Base-by-base conservation (phyloP, 495 filamentous ascomycete species). In the Neurospora sp. region DNA sequence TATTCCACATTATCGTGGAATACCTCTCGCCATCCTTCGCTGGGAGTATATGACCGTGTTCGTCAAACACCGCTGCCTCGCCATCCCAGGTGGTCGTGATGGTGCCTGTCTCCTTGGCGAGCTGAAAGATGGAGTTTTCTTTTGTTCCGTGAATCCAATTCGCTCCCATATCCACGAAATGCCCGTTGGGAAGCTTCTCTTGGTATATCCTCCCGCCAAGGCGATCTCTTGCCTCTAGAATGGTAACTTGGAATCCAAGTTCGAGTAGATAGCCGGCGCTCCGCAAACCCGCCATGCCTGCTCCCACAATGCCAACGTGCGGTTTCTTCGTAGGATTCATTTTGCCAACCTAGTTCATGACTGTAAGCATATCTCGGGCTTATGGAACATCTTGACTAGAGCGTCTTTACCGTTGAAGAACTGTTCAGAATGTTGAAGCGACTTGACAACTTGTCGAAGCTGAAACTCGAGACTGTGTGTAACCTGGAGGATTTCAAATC, bases 111-210 rank as follows among this genome's bases (percentile, higher is more conserved):
- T 89, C 82, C 74, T 88, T 86, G 16, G 93, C 94, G 39, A 99
- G 85, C 41, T 91, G 87, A 71, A 92, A 81, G 54, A 99, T 94
- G 6, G 96, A 94, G 78, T 97, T 99, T 69, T 92, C 82, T 2
- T 90, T 86, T 0, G 92, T 91, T 42, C 96, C 96, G 80, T 98
- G 95, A 37, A 97, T 96, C 95, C 95, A 98, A 78, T 98, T 98
- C 8, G 95, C 91, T 7, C 95, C 95, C 27, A 93, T 92, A 76
- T 86, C 85, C 14, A 87, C 79, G n/a, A 85, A 73, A 20, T 86
- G 84, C 9, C 83, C 85, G 27, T 83, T 83, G 5, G 85, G 81
- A 0, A 88, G 78, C n/a, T 72, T 78, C 46, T 82, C 77, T 75
- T 89, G 87, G 69, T 83, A 82, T 82, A 97, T 89, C 72, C 95